A percentile compares a stretch with the other conserved stretches of the same genome.
Evolutionary conservation across 352 stramenopile genomes (phyloP).

Genomic region (Pythium guiyangense): DNA sequence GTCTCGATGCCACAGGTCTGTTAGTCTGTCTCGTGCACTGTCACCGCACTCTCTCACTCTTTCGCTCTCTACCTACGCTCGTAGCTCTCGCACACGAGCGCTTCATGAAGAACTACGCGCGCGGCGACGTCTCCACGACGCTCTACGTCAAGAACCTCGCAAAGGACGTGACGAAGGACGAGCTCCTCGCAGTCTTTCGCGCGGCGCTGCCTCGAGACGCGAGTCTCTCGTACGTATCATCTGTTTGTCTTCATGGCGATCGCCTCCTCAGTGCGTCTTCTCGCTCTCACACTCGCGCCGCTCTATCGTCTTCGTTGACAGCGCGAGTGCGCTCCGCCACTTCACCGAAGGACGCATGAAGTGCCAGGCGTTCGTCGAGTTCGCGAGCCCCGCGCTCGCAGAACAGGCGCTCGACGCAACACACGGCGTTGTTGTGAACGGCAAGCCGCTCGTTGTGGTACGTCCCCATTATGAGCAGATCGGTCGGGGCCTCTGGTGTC

Average conservation of each 20-base stretch:
- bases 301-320: no score
- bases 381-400: constrained; percentile 46
- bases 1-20: constrained; percentile 10
- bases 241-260: no score
- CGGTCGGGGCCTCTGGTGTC: neutral
- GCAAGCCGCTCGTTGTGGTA: constrained; percentile 83
- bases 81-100: constrained; percentile 39
- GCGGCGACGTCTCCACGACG: constrained; percentile 40
- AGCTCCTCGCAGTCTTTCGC: constrained; percentile 50
- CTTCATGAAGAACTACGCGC: constrained; percentile 66
- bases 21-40: neutral
- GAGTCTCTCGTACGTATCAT: constrained; percentile 7
- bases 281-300: neutral
- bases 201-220: constrained; percentile 23
- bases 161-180: constrained; percentile 34
- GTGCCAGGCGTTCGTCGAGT: constrained; percentile 82
- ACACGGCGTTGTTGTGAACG: constrained; percentile 70
- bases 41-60: no score
- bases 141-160: constrained; percentile 86
- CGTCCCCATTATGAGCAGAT: constrained; percentile 9
- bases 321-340: constrained; percentile 47
- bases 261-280: no score
- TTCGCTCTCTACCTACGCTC: neutral
- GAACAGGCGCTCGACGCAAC: constrained; percentile 39
- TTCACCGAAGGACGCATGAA: constrained; percentile 84